Evolutionary conservation across 2,329 filamentous ascomycete species (phyloP), one percentile per base, ranked within the genome.

Genomic region (Diplocarpon rosae): DNA sequence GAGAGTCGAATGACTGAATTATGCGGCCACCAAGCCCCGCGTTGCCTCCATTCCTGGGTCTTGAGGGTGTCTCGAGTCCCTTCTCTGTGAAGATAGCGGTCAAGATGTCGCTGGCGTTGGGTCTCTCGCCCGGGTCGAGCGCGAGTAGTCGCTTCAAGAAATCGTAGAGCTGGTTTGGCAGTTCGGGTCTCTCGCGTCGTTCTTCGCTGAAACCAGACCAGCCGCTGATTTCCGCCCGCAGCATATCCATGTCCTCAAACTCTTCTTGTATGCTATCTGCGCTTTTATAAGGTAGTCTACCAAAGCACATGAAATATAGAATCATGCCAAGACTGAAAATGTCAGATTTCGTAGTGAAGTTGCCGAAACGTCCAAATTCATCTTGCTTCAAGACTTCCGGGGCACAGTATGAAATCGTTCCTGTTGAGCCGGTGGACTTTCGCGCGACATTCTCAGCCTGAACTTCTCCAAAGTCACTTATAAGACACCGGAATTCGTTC

Each of bases 261-360:
- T 96, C 90, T 62, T 96, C 90, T 48, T 95, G 78, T 16, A 93
- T 72, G 3, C 82, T 73, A 59, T 96, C 90, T 42, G 89, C 86
- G 55, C 83, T 85, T 17, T 67, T 71, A 60, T 96, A 98, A 0
- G 92, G 92, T 10, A 98, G 72, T 37, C 82, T 75, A 1, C 83
- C 86, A 61, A 98, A 98, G 62, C 92, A 98, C 72, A 98, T 83
- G 60, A 98, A 98, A 63, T 96, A 94, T 3, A 98, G 73, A 45
- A 96, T 96, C 90, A 98, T 95, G 39, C 92, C 92, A 0, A 98
- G 69, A 1, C 89, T 95, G 64, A 98, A 98, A n/a, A 98, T 84
- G 59, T 98, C 92, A 0, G 89, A 95, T 60, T 96, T 98, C 20
- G 86, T 89, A 0, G 88, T 95, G 58, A 98, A 98, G 60, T 96